Evolutionary conservation across 352 stramenopile genomes (phyloP), one percentile per base, ranked within the genome.

Genomic region (Phytophthora palmivora): DNA sequence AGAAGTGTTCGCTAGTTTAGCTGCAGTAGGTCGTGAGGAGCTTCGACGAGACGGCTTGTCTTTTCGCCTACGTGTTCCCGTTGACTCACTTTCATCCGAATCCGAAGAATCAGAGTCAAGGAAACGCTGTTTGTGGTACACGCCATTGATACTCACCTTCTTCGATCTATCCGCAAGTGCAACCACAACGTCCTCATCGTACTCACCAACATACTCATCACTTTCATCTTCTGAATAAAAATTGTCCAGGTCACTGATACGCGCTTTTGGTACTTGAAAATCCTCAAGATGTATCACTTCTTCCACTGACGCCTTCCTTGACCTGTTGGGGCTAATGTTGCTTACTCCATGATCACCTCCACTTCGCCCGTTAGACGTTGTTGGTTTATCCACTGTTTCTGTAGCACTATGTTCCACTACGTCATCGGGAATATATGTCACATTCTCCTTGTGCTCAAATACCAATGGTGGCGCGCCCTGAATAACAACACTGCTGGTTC

Each of bases 151-250:
- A 22, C 42, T 57, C 19, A 61, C 61, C n/a, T 77, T 72, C 22
- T 72, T 43, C 30, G 50, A 59, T 38, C 38, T 66, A 44, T 71
- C 59, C 2, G 46, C 70, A 34, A 67, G 65, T 12, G 66, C 61
- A 12, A 92, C 71, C 11, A 73, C 63, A 12, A 94, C 78, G 32
- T 88, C 82, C 47, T 87, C 80, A 48, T 89, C 79, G 28, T 83
- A 53, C 3, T 66, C 67, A 0, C 62, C 68, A 12, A 45, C 55
- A 19, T 84, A 61, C 14, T 74, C 67, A 16, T 84, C 78, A 47
- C 79, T 91, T 42, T 91, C 83, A 36, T 90, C 74, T 32, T 92
- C 81, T 3, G 84, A 92, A 52, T 92, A 94, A 60, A 95, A 95
- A 32, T 78, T 66, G 50, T 94, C 83, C 19, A 95, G 55, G 22